Conservation (phyloP, 192 early-diverging fungal species). For the Coemansia sp. region DNA sequence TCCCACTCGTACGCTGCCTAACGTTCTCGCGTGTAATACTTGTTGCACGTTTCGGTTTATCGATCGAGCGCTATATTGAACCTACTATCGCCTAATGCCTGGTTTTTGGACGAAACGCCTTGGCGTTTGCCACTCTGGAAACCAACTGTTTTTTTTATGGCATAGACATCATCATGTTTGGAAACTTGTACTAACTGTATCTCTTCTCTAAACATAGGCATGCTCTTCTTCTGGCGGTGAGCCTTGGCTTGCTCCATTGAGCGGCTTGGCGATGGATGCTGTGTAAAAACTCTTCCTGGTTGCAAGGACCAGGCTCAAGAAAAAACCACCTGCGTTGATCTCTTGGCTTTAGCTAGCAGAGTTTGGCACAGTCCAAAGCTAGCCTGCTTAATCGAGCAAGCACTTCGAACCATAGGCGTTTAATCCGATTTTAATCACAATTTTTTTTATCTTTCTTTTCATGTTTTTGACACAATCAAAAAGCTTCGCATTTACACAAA, state of each 20-base stretch:
- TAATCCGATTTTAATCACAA: neutral
- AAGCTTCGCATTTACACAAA: neutral
- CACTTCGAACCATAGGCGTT: no score
- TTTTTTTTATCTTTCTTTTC: neutral
- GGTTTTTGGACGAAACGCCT: slow-evolving; percentile 32
- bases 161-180: slow-evolving; percentile 17
- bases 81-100: slow-evolving; percentile 34
- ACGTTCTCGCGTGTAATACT: slow-evolving; percentile 7
- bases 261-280: no score
- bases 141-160: slow-evolving; percentile 37
- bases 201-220: no score
- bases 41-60: slow-evolving; percentile 16
- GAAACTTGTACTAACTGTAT: no score
- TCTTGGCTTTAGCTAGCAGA: no score
- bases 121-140: slow-evolving; percentile 23
- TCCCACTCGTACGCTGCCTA: slow-evolving; percentile 17
- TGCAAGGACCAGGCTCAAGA: no score
- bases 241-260: no score
- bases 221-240: no score
- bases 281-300: no score
- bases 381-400: no score
- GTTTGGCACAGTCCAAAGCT: no score
- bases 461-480: slow-evolving; percentile 21
- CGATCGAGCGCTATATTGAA: slow-evolving; percentile 23
- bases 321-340: no score